Percentiles rank a stretch among this genome's conserved stretches.
phyloP scores from a whole-genome alignment of 2,329 filamentous ascomycete species.

The Sclerotinia minor region DNA sequence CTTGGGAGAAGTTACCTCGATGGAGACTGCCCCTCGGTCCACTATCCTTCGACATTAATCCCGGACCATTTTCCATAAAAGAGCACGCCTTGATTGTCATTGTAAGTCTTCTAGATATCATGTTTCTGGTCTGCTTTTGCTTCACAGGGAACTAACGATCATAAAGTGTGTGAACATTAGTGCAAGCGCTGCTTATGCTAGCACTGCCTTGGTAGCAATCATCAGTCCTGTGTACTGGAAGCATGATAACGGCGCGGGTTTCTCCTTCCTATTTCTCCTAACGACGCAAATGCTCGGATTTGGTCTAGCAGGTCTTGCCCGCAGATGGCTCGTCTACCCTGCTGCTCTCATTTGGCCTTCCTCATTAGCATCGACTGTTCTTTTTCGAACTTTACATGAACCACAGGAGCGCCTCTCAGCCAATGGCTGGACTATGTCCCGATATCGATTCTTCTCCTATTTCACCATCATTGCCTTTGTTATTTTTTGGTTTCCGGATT shows the following conservation, averaged over 20 bases:
- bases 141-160: conserved; percentile 48
- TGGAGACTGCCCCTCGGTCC: conserved; percentile 49
- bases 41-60: conserved; percentile 50
- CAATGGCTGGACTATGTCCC: conserved; percentile 49
- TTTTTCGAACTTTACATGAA: conserved; percentile 51
- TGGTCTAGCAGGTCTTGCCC: conserved; percentile 52
- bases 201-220: conserved; percentile 54
- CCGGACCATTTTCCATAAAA: conserved; percentile 64
- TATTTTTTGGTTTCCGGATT: conserved; percentile 55
- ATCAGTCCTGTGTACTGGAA: conserved; percentile 53
- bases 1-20: conserved; percentile 50
- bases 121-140: neutral
- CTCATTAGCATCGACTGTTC: conserved; percentile 49
- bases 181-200: conserved; percentile 47
- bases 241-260: conserved; percentile 48
- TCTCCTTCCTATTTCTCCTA: conserved; percentile 52
- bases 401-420: conserved; percentile 35
- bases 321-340: conserved; percentile 54
- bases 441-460: conserved; percentile 49
- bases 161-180: conserved; percentile 44
- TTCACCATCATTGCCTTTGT: conserved; percentile 50
- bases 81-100: conserved; percentile 67
- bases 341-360: conserved; percentile 55
- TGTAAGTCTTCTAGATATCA: neutral
- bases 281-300: conserved; percentile 58